These are phyloP conservation scores for Gastrolobium bilobum DNA, from an alignment of 306 rosid species.

Conservation along the genomic window DNA sequence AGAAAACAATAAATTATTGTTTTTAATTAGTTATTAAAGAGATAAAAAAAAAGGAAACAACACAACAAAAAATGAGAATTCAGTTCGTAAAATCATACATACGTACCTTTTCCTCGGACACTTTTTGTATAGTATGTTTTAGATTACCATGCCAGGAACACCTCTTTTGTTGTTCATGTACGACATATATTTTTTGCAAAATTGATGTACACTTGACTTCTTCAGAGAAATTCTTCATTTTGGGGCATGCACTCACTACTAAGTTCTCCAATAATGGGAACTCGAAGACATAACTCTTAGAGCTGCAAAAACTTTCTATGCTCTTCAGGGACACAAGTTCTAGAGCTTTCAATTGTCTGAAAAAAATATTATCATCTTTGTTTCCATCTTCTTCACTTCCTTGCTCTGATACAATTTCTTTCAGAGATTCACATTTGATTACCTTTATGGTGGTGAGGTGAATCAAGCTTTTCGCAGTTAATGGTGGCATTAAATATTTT, in stretches of 20 bases:
- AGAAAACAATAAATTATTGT: background rate
- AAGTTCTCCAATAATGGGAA: conserved; percentile 20
- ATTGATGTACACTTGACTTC: background rate
- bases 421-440: background rate
- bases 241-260: background rate
- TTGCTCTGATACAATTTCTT: conserved; percentile 6
- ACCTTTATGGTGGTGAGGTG: conserved; percentile 38
- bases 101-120: background rate
- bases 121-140: background rate
- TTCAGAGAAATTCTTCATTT: background rate
- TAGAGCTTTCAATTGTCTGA: conserved; percentile 7
- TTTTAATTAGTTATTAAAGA: background rate
- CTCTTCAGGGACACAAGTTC: background rate
- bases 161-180: background rate
- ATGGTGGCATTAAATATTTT: conserved; percentile 1
- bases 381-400: background rate
- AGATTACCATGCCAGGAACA: conserved; percentile 21
- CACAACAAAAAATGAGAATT: background rate
- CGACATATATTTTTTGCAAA: background rate
- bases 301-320: conserved; percentile 8
- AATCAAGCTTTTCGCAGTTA: conserved; percentile 39
- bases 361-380: background rate
- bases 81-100: background rate
- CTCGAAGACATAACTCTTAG: background rate
- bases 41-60: background rate